Conservation (phyloP, 2,329 filamentous ascomycete species). For the Pseudocercospora vitis region DNA sequence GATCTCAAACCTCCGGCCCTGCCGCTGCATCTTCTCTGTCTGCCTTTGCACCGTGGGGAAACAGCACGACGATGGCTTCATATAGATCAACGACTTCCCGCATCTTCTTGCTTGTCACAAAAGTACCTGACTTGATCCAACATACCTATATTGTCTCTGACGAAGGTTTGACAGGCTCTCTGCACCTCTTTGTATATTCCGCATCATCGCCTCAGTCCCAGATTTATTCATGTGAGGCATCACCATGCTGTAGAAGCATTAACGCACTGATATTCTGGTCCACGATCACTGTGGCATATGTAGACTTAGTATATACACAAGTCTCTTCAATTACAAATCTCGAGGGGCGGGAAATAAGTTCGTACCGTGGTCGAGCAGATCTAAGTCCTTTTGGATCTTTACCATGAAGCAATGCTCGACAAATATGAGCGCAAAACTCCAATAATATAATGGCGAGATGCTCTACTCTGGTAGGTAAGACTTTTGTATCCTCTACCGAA, state of each 20-base stretch:
- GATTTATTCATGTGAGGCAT: constrained; percentile 4
- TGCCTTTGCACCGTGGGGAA: constrained; percentile 4
- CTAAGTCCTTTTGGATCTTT: too few species aligned
- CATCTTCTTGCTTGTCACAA: constrained; percentile 6
- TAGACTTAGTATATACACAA: constrained; percentile 9
- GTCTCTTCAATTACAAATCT: constrained; percentile 9
- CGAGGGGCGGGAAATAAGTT: constrained; percentile 12
- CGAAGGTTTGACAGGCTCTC: neutral
- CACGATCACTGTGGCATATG: neutral
- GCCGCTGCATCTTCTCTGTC: constrained; percentile 3
- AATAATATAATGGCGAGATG: too few species aligned
- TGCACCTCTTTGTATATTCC: neutral
- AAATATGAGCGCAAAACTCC: too few species aligned
- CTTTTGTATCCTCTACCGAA: too few species aligned
- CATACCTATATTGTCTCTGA: neutral
- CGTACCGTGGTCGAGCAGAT: too few species aligned
- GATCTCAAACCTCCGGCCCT: neutral
- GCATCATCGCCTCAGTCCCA: neutral
- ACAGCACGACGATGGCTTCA: constrained; percentile 11
- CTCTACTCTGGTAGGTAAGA: too few species aligned
- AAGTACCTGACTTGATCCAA: neutral
- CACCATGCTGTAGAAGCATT: constrained; percentile 10
- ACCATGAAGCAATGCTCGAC: too few species aligned
- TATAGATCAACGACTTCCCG: constrained; percentile 4
- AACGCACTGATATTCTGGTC: constrained; percentile 11